These are phyloP conservation scores for Malassezia sp. DNA, from an alignment of 1,284 basidiomycete species.

Conservation along the genomic window DNA sequence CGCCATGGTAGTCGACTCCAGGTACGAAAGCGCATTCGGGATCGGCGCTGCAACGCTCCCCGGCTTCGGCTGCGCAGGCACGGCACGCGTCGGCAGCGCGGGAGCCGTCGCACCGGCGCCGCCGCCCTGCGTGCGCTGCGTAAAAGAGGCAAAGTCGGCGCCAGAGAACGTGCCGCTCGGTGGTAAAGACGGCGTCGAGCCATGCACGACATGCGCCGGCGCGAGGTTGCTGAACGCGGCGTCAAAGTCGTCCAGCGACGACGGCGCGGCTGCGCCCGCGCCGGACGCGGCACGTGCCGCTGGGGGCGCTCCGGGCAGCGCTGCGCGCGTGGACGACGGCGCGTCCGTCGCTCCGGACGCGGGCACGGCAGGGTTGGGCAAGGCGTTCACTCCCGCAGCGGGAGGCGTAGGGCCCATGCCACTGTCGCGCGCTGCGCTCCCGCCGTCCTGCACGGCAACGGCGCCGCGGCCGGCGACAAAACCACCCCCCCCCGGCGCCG, in stretches of 20 bases:
- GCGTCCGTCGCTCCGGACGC: no score
- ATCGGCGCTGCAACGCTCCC: no score
- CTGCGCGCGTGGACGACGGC: background rate
- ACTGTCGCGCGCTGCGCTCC: background rate
- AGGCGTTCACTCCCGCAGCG: background rate
- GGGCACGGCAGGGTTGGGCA: background rate
- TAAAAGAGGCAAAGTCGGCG: background rate
- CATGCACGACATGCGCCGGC: slow-evolving; percentile 24
- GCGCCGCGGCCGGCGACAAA: background rate
- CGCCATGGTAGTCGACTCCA: no score
- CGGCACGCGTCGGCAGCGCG: background rate
- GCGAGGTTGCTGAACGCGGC: slow-evolving; percentile 42
- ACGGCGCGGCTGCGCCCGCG: background rate
- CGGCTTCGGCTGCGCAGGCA: background rate
- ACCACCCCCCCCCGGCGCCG: no score
- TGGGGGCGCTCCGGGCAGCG: background rate
- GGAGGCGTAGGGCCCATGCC: no score
- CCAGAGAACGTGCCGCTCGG: background rate
- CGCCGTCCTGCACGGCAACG: background rate
- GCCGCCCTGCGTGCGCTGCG: background rate
- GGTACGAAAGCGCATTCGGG: no score
- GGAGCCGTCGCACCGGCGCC: background rate
- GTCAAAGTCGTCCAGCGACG: slow-evolving; percentile 41
- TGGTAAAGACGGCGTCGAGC: background rate
- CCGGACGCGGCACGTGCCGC: background rate